Evolutionary conservation across 441 rosid genomes (phyloP), one percentile per base, ranked within the genome.

Genomic region (Gossypium davidsonii): DNA sequence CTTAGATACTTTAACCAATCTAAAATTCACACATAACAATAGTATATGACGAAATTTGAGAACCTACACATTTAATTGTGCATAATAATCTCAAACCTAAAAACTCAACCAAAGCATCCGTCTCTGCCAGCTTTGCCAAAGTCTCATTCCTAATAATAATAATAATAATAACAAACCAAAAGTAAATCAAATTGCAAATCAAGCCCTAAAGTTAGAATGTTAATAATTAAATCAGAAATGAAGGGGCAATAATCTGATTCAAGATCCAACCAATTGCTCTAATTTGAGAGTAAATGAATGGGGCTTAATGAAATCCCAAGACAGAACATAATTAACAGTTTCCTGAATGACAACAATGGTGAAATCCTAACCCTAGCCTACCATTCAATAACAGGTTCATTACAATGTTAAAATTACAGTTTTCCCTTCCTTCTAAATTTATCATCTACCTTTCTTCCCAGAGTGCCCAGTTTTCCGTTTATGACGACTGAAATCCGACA

Each of bases 381-480:
- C 64, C 85, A 77, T 74, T 73, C 57, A 53, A 72, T 48, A 83
- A 80, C 84, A 77, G 75, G 71, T 80, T 79, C 84, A 84, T 76
- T 74, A 81, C 79, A 78, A 76, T 79, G 81, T 82, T 79, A 78
- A 77, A 8, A 72, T 68, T 25, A 59, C 74, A 58, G 64, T 46
- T 59, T 66, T 15, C 5, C 4, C 73, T 67, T 52, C 52, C 51
- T 81, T 61, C 60, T 57, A 66, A 52, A 81, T 75, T 81, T 68
- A 74, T 82, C 79, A 39, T 2, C 84, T 90, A 65, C 74, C 81
- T 80, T 89, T 91, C 83, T 90, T 96, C n/a, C 77, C 83, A 0
- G 91, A 86, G 77, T 96, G 99, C 46, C 99, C 98, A 0, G 99
- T 96, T 90, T 92, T 96, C 73, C 97, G 78, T 84, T 92, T 93